phyloP scores from a whole-genome alignment of 768 basidiomycete species.

The Cystobasidium tubakii region DNA sequence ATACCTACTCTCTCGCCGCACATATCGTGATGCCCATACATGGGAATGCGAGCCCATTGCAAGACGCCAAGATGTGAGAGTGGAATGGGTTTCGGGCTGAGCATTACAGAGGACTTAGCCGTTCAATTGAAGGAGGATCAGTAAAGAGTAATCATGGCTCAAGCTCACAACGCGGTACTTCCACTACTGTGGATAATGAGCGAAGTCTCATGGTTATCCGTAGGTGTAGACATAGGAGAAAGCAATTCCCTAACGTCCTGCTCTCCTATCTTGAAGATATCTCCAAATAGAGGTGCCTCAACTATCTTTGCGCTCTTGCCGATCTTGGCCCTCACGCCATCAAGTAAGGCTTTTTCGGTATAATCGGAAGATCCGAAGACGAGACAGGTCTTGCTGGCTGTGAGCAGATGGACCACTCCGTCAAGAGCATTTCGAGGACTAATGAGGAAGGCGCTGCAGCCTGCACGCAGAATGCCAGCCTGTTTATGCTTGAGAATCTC shows the following conservation, averaged over 20 bases:
- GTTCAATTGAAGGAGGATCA: no score
- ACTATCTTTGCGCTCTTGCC: background rate
- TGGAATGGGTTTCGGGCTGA: constrained; percentile 16
- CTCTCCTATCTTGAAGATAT: background rate
- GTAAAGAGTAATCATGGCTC: background rate
- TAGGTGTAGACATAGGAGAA: constrained; percentile 4
- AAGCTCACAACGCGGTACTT: background rate
- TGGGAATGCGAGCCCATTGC: constrained; percentile 15
- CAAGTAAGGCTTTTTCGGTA: constrained; percentile 2
- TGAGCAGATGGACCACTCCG: background rate
- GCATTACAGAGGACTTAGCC: no score
- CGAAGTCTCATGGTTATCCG: background rate
- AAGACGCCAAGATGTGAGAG: constrained; percentile 18
- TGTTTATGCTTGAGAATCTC: background rate
- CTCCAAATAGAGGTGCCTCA: background rate
- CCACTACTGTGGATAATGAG: constrained; percentile 15
- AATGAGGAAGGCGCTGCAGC: constrained; percentile 16
- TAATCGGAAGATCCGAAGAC: constrained; percentile 10
- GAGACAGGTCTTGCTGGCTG: background rate
- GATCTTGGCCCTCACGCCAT: background rate
- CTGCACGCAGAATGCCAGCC: constrained; percentile 13
- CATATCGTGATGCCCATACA: constrained; percentile 12
- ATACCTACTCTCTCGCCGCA: constrained; percentile 15
- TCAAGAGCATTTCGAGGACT: background rate
- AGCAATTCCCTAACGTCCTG: background rate